A percentile compares a stretch with the other conserved stretches of the same genome.
Evolutionary conservation across 805 yeast species (phyloP).

Genomic region (Brettanomyces anomalus): DNA sequence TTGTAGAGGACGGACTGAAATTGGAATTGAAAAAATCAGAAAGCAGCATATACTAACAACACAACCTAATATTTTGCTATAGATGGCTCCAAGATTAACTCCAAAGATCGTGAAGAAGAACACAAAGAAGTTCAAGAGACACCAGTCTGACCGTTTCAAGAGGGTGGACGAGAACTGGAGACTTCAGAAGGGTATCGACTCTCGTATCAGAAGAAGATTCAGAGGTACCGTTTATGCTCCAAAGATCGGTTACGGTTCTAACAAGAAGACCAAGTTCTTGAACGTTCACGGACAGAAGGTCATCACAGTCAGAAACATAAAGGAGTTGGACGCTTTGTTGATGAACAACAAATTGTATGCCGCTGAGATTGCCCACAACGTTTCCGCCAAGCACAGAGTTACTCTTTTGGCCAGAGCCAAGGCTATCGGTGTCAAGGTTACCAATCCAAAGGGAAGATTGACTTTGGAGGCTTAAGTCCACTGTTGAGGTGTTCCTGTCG

Average conservation of each 20-base stretch:
- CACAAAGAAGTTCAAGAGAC: slow-evolving; percentile 98
- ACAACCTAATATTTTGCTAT: not conserved
- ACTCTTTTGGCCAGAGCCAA: slow-evolving; percentile 93
- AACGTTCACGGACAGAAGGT: slow-evolving; percentile 98
- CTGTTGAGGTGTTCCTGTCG: not conserved
- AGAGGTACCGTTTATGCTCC: slow-evolving; percentile 99
- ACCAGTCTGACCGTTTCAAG: slow-evolving; percentile 98
- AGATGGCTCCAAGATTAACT: slow-evolving; percentile 96
- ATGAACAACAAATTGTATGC: slow-evolving; percentile 98
- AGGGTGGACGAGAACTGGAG: slow-evolving; percentile 99
- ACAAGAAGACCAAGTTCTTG: slow-evolving; percentile 96
- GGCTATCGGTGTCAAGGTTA: slow-evolving; percentile 96
- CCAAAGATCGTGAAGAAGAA: slow-evolving; percentile 99
- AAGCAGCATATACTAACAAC: not conserved
- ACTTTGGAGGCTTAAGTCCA: slow-evolving; percentile 90
- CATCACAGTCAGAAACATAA: slow-evolving; percentile 84
- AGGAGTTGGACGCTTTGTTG: slow-evolving; percentile 90
- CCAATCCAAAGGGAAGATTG: slow-evolving; percentile 99
- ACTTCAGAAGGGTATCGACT: slow-evolving; percentile 99
- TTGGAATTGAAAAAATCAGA: too few species aligned
- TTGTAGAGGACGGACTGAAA: too few species aligned
- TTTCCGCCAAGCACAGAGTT: slow-evolving; percentile 97
- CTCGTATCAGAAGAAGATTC: slow-evolving; percentile 99
- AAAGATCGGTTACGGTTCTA: slow-evolving; percentile 99
- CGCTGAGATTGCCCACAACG: slow-evolving; percentile 99